Percentiles rank a stretch among this genome's conserved stretches.
Evolutionary conservation across 2,329 filamentous ascomycete genomes (phyloP).

Genomic region (Trichoderma hamatum): DNA sequence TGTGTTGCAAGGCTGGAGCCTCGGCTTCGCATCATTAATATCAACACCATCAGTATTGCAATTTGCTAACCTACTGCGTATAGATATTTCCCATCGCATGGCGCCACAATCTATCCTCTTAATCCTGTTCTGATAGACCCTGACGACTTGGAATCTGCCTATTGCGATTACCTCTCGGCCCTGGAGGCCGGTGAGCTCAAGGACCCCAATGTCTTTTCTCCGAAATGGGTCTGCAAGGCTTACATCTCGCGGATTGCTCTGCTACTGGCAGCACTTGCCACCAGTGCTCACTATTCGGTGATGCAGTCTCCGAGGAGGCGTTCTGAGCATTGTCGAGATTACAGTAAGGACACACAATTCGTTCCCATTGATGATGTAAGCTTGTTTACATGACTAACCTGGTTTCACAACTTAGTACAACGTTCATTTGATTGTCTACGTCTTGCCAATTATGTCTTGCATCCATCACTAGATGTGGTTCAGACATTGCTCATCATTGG

Average conservation of each 20-base stretch:
- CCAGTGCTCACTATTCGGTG: slow-evolving; percentile 17
- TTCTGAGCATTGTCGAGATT: slow-evolving; percentile 19
- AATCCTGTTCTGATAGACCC: slow-evolving; percentile 10
- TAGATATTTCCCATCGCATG: slow-evolving; percentile 21
- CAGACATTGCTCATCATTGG: slow-evolving; percentile 22
- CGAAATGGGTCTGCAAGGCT: slow-evolving; percentile 19
- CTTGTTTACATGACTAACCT: not conserved
- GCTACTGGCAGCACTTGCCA: slow-evolving; percentile 15
- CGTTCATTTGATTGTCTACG: slow-evolving; percentile 21
- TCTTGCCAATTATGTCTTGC: slow-evolving; percentile 18
- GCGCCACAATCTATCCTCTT: slow-evolving; percentile 11
- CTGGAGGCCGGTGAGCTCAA: slow-evolving; percentile 18
- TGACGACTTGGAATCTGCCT: slow-evolving; percentile 11
- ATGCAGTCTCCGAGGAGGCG: slow-evolving; percentile 20
- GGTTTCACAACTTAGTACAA: not conserved
- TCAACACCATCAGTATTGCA: no score
- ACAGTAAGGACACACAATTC: slow-evolving; percentile 7
- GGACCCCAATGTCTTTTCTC: not conserved
- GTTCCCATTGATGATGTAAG: not conserved
- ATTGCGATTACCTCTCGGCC: slow-evolving; percentile 13
- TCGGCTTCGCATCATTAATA: no score
- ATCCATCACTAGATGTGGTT: slow-evolving; percentile 10
- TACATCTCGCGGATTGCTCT: slow-evolving; percentile 17
- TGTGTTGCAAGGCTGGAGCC: no score
- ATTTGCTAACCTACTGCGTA: no score